phyloP scores from a whole-genome alignment of 2,329 filamentous ascomycete species.

The Diaporthe sp. region DNA sequence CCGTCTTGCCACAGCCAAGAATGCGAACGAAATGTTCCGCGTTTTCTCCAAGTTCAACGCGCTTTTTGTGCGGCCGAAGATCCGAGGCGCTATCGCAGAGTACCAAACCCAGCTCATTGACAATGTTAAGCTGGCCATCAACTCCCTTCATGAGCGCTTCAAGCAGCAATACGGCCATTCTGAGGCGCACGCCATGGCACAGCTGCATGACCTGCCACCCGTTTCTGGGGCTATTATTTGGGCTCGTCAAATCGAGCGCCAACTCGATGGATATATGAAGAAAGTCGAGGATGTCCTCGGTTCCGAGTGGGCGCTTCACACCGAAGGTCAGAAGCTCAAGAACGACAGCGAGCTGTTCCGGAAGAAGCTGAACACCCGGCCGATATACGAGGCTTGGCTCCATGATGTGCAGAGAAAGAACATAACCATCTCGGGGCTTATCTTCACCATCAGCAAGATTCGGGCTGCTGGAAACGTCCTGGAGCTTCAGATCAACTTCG shows the following conservation, averaged over 20 bases:
- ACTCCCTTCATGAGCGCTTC: conserved; percentile 93
- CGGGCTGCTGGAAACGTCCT: conserved; percentile 90
- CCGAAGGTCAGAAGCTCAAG: conserved; percentile 94
- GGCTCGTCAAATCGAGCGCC: conserved; percentile 96
- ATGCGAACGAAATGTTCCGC: conserved; percentile 99
- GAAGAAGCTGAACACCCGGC: conserved; percentile 93
- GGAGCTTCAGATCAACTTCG: conserved; percentile 95
- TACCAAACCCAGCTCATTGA: conserved; percentile 99
- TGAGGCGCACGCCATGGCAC: conserved; percentile 97
- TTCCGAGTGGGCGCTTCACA: conserved; percentile 92
- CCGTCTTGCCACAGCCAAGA: conserved; percentile 93
- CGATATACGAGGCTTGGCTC: conserved; percentile 96
- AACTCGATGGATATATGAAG: conserved; percentile 96
- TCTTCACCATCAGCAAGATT: conserved; percentile 91
- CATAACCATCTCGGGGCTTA: conserved; percentile 89
- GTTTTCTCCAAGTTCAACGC: conserved; percentile 99
- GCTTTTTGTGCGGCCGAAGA: conserved; percentile 98
- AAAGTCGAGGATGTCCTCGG: conserved; percentile 99
- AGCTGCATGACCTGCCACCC: conserved; percentile 93
- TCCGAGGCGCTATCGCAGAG: conserved; percentile 96
- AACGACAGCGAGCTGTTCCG: conserved; percentile 94
- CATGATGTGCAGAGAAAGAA: conserved; percentile 90
- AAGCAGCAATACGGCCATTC: conserved; percentile 99
- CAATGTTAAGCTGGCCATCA: conserved; percentile 97
- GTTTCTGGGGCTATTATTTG: conserved; percentile 98